Evolutionary conservation across 2,329 filamentous ascomycete species (phyloP), one percentile per base, ranked within the genome.

Genomic region (Colletotrichum cordylinicola): DNA sequence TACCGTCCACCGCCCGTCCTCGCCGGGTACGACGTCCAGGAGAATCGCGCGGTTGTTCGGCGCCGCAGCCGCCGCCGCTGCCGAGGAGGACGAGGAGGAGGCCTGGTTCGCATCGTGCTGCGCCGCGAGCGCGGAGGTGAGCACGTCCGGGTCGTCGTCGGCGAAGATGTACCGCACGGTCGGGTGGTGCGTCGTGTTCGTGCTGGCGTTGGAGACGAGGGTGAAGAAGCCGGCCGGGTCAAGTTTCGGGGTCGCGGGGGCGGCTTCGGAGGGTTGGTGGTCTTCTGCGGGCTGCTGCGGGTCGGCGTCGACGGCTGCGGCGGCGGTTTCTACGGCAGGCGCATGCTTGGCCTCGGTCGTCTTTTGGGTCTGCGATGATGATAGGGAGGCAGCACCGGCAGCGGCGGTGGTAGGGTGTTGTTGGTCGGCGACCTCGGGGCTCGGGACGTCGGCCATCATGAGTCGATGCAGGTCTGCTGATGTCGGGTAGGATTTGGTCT

Each of bases 131-230:
- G 94, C 93, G 48, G 92, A 89, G 2, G 94, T 94, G 48, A 98
- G 88, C 60, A 94, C 87, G 62, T 96, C 94, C 3, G 93, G 91
- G 82, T 98, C 96, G 84, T 98, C 97, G 84, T 98, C 96, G 79
- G 92, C 91, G 87, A 99, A 98, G 81, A 98, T 91, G 86, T 98
- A 98, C 86, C 96, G 95, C 2, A 98, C 92, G 69, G 91, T 92
- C 2, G 96, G 97, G 83, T 98, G 96, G 80, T 95, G 90, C 77
- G 95, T 94, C 61, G 94, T 91, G 80, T 92, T 90, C 10, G 91
- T 93, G n/a, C 91, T 90, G 13, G 90, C 86, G 83, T 98, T 96
- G 81, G 95, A 92, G 78, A 98, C 89, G 56, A 98, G 88, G 1
- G 95, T 94, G 87, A 98, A 98, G 87, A 98, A 78, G 72, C 77